phyloP scores from a whole-genome alignment of 2,329 filamentous ascomycete species.

The Colletotrichum lini region DNA sequence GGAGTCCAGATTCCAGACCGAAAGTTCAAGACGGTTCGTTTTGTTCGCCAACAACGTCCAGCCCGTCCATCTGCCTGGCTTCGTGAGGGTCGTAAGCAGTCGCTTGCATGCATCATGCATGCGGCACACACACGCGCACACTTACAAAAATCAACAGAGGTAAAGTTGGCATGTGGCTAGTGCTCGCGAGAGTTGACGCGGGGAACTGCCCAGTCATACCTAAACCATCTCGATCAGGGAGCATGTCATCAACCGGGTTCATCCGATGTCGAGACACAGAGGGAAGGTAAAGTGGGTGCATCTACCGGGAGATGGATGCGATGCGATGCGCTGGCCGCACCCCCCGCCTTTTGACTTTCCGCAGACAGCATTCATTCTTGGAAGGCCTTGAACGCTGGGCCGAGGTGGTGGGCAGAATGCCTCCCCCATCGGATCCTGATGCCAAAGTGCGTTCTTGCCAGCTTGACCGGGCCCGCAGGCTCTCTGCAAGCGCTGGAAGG shows the following conservation, averaged over 20 bases:
- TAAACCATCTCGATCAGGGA: slow-evolving; percentile 15
- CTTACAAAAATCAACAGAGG: neutral
- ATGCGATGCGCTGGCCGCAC: slow-evolving; percentile 21
- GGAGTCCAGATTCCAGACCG: neutral
- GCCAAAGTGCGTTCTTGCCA: slow-evolving; percentile 2
- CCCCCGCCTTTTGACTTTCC: slow-evolving; percentile 33
- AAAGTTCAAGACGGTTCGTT: neutral
- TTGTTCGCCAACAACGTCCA: neutral
- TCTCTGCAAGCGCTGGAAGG: slow-evolving; percentile 21
- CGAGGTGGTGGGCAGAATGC: neutral
- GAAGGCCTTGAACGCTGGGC: neutral
- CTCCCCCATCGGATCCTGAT: slow-evolving; percentile 8
- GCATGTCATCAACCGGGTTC: slow-evolving; percentile 36
- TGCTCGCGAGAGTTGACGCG: slow-evolving; percentile 8
- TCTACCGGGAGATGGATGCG: slow-evolving; percentile 15
- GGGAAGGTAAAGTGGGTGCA: neutral
- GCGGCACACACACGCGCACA: neutral
- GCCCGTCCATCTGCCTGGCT: neutral
- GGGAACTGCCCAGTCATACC: slow-evolving; percentile 13
- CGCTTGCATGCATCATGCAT: neutral
- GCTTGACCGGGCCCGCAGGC: neutral
- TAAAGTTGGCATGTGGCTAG: slow-evolving; percentile 7
- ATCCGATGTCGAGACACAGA: slow-evolving; percentile 28
- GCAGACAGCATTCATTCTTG: slow-evolving; percentile 1
- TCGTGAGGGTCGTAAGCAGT: neutral